These are phyloP conservation scores for Priceomyces castillae DNA, from an alignment of 805 yeast genomes.

Conservation along the genomic window DNA sequence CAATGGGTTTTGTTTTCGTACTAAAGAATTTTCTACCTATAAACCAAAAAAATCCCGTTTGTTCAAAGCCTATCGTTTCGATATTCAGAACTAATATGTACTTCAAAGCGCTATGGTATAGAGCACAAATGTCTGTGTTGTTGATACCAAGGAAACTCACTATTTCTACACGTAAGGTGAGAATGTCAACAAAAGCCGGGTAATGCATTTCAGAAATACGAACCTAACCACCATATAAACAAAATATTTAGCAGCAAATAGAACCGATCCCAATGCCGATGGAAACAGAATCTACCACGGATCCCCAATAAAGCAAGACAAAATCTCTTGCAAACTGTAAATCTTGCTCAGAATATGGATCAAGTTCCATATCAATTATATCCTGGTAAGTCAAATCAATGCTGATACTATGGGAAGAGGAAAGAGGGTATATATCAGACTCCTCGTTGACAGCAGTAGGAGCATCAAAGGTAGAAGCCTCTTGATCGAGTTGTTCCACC, in stretches of 20 bases:
- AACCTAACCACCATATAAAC: background rate
- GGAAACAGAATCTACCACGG: constrained; percentile 25
- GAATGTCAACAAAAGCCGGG: constrained; percentile 2
- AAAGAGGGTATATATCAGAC: constrained; percentile 1
- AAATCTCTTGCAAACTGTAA: constrained; percentile 34
- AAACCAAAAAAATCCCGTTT: background rate
- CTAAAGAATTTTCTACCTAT: background rate
- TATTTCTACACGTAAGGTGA: background rate
- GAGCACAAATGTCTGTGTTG: background rate
- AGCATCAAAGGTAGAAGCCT: background rate
- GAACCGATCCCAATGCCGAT: constrained; percentile 33
- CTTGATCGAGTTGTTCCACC: constrained; percentile 24
- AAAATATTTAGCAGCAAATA: constrained; percentile 24
- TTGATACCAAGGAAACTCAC: background rate
- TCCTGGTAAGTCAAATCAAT: constrained; percentile 41
- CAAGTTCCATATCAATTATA: constrained; percentile 40
- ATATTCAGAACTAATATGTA: background rate
- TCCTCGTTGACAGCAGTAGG: constrained; percentile 1
- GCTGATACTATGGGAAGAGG: constrained; percentile 12
- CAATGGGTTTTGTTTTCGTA: background rate
- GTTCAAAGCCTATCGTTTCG: background rate
- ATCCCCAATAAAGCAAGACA: constrained; percentile 33
- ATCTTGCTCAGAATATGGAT: constrained; percentile 40
- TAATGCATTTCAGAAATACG: background rate
- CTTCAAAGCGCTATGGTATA: background rate